These are phyloP conservation scores for Capsella rubella DNA, from an alignment of 441 rosid genomes.

Conservation along the genomic window DNA sequence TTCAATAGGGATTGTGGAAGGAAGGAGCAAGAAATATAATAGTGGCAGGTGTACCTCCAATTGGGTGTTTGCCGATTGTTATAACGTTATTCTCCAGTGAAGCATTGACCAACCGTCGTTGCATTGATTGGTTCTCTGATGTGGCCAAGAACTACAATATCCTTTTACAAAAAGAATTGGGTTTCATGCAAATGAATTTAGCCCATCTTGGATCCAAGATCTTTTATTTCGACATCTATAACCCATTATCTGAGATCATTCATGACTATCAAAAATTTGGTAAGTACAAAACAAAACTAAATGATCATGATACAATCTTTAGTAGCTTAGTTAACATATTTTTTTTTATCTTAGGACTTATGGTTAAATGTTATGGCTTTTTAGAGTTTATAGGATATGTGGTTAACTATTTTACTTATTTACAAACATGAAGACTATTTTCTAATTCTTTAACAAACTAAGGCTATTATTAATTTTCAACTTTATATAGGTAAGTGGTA, in stretches of 20 bases:
- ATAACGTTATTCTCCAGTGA: slow-evolving; percentile 62
- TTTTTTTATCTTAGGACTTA: background rate
- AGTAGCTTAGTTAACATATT: background rate
- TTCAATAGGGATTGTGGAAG: slow-evolving; percentile 53
- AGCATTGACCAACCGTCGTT: slow-evolving; percentile 54
- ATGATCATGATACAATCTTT: background rate
- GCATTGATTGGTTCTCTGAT: slow-evolving; percentile 55
- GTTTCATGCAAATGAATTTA: slow-evolving; percentile 41
- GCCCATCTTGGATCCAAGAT: slow-evolving; percentile 51
- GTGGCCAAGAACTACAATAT: slow-evolving; percentile 58
- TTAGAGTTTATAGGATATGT: background rate
- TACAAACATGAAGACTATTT: background rate
- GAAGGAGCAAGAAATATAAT: slow-evolving; percentile 70
- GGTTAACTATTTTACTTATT: background rate
- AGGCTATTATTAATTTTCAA: background rate
- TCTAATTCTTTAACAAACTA: background rate
- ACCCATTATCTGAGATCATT: slow-evolving; percentile 52
- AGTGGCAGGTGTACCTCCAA: slow-evolving; percentile 63
- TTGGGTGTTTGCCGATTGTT: slow-evolving; percentile 81
- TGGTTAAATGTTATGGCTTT: background rate
- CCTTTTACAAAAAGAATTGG: slow-evolving; percentile 56
- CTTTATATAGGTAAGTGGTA: background rate
- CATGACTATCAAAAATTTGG: slow-evolving; percentile 50
- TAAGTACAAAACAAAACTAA: slow-evolving; percentile 26
- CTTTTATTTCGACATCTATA: slow-evolving; percentile 49